phyloP scores from a whole-genome alignment of 2,329 filamentous ascomycete species.

The Diaporthe destruens region DNA sequence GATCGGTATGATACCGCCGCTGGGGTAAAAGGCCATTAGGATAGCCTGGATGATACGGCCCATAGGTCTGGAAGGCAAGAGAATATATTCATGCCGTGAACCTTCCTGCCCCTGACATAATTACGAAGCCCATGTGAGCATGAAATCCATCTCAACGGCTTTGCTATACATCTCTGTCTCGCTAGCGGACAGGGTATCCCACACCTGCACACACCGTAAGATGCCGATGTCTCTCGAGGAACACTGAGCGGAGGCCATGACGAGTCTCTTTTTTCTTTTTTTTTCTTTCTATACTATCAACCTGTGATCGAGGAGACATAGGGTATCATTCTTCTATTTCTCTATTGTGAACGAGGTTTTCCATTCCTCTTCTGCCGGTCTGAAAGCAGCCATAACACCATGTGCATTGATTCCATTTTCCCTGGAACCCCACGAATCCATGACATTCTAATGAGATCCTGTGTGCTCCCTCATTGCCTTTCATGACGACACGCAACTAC shows the following conservation, averaged over 20 bases:
- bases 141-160: not conserved
- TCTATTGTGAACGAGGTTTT: not conserved
- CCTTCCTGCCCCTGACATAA: not conserved
- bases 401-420: not conserved
- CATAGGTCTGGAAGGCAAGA: not conserved
- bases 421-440: not conserved
- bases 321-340: slow-evolving; percentile 2
- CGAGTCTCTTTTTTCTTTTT: not conserved
- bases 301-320: not conserved
- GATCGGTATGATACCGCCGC: not conserved
- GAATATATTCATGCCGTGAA: not conserved
- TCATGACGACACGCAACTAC: not conserved
- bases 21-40: not conserved
- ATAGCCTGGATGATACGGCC: not conserved
- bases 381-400: not conserved
- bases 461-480: not conserved
- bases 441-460: not conserved
- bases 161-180: not conserved
- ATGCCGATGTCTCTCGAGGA: not conserved
- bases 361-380: not conserved
- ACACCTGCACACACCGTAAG: not conserved
- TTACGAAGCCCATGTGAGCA: not conserved
- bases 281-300: not conserved
- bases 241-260: no score
- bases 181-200: no score